phyloP scores from a whole-genome alignment of 2,329 filamentous ascomycete genomes.

The Alternaria metachromatica region DNA sequence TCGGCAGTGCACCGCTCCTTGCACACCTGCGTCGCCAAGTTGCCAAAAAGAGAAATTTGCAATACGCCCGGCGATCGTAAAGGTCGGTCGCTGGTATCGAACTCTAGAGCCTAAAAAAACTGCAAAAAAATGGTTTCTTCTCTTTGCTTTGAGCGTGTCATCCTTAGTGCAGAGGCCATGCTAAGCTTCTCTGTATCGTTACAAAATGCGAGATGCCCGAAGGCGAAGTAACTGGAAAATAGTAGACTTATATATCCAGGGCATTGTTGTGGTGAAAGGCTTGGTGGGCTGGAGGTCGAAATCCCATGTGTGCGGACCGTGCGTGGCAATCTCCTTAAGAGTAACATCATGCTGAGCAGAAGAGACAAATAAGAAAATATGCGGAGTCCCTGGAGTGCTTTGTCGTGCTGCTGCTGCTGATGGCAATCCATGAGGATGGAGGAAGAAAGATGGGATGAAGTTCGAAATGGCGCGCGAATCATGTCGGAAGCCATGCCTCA shows the following conservation, averaged over 20 bases:
- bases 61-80: not conserved
- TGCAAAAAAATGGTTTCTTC: not conserved
- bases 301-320: not conserved
- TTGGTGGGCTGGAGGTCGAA: not conserved
- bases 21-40: not conserved
- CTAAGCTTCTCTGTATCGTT: conserved; percentile 39
- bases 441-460: conserved; percentile 3
- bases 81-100: not conserved
- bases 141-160: conserved; percentile 63
- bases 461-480: not conserved
- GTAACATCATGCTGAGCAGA: not conserved
- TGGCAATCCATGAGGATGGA: not conserved
- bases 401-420: not conserved
- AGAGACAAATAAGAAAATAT: not conserved
- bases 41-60: not conserved
- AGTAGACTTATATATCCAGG: not conserved
- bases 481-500: conserved; percentile 7
- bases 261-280: not conserved
- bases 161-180: conserved; percentile 80
- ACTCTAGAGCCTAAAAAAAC: not conserved
- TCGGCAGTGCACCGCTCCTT: not conserved
- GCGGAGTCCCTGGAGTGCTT: not conserved
- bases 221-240: not conserved
- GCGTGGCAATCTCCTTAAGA: not conserved
- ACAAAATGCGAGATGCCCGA: not conserved